Conservation (phyloP, 2,329 filamentous ascomycete genomes). For the Apiospora rasikravindrae region DNA sequence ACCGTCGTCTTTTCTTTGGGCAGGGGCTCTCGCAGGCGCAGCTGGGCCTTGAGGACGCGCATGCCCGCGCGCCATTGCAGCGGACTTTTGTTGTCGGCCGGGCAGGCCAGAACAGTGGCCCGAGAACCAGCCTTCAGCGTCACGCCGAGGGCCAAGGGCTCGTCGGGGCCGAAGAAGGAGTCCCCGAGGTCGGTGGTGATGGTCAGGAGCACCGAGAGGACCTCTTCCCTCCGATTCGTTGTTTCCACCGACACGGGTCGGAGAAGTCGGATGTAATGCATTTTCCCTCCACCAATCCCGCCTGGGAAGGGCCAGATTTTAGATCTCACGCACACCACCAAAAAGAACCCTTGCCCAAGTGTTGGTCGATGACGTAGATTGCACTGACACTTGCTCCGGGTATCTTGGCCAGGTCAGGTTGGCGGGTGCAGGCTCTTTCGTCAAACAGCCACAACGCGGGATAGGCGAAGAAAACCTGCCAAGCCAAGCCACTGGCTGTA, state of each 20-base stretch:
- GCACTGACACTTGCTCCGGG: not conserved
- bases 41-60: slow-evolving; percentile 45
- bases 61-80: slow-evolving; percentile 43
- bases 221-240: slow-evolving; percentile 23
- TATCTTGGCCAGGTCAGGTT: not conserved
- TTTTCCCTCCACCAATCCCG: slow-evolving; percentile 32
- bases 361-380: not conserved
- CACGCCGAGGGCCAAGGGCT: slow-evolving; percentile 49
- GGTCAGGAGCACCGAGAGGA: slow-evolving; percentile 45
- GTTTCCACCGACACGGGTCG: slow-evolving; percentile 48
- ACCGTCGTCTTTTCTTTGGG: slow-evolving; percentile 18
- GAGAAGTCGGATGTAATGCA: slow-evolving; percentile 64
- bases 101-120: slow-evolving; percentile 23
- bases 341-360: not conserved
- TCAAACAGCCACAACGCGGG: not conserved
- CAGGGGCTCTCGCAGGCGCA: slow-evolving; percentile 26
- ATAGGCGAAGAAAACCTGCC: not conserved
- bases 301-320: not conserved
- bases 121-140: slow-evolving; percentile 39
- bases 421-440: not conserved
- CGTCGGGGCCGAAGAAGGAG: slow-evolving; percentile 53
- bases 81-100: slow-evolving; percentile 8
- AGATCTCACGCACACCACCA: not conserved
- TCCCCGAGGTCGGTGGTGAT: slow-evolving; percentile 65
- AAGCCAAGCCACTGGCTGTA: not conserved